Evolutionary conservation across 1,139 yeast species (phyloP).

Genomic region (Yamadazyma sp.): DNA sequence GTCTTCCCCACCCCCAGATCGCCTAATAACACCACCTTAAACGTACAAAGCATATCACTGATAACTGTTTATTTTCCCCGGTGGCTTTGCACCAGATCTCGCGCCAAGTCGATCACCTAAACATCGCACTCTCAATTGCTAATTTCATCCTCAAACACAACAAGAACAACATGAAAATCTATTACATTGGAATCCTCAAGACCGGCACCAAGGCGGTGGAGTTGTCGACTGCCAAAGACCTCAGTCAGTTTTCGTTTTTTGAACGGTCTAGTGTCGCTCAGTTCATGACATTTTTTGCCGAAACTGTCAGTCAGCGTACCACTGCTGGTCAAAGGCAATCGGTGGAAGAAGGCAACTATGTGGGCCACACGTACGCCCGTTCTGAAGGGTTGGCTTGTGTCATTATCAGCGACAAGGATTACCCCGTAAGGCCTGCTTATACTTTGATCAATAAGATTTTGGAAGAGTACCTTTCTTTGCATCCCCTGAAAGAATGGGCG

Average conservation of each 20-base stretch:
- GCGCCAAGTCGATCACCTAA: neutral
- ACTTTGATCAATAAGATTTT: slow-evolving; percentile 85
- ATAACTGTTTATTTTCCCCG: neutral
- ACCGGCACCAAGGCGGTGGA: slow-evolving; percentile 71
- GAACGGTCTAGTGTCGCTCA: slow-evolving; percentile 77
- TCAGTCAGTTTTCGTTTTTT: slow-evolving; percentile 84
- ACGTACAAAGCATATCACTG: no score
- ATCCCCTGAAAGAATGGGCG: slow-evolving; percentile 75
- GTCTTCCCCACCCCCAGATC: slow-evolving; percentile 67
- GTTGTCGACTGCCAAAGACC: slow-evolving; percentile 77
- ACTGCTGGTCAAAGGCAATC: slow-evolving; percentile 88
- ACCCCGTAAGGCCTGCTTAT: slow-evolving; percentile 97
- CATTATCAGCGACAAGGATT: slow-evolving; percentile 88
- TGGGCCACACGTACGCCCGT: slow-evolving; percentile 90
- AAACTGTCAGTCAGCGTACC: slow-evolving; percentile 88
- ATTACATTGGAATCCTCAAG: slow-evolving; percentile 83
- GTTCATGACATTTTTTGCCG: slow-evolving; percentile 92
- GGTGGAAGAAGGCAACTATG: slow-evolving; percentile 87
- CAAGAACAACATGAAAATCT: slow-evolving; percentile 94
- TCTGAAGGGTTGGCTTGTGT: slow-evolving; percentile 94
- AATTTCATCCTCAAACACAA: slow-evolving; percentile 1
- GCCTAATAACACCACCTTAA: slow-evolving; percentile 57
- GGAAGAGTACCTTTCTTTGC: slow-evolving; percentile 85
- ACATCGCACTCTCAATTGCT: slow-evolving; percentile 2
- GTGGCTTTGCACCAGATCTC: no score